These are phyloP conservation scores for Colletotrichum noveboracense DNA, from an alignment of 2,329 filamentous ascomycete genomes.

Conservation along the genomic window DNA sequence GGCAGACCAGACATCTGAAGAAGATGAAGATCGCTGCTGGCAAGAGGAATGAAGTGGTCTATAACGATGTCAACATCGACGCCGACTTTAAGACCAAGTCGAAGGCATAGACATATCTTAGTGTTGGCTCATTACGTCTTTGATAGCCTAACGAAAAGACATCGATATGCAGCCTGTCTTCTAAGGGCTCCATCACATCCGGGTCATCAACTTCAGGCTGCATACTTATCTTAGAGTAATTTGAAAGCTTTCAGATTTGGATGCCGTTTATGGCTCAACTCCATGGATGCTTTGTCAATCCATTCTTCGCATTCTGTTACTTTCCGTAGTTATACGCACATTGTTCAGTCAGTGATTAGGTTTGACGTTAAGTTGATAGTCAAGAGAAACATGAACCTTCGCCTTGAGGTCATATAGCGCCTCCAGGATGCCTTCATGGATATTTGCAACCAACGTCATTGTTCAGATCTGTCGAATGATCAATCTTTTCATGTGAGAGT, in stretches of 20 bases:
- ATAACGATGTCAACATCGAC: background rate
- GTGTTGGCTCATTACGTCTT: background rate
- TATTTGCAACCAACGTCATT: background rate
- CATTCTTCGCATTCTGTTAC: background rate
- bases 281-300: rapidly evolving
- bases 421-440: rapidly evolving
- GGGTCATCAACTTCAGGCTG: background rate
- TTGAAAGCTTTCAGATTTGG: background rate
- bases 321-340: background rate
- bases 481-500: background rate
- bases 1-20: constrained; percentile 40
- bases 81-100: background rate
- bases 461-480: background rate
- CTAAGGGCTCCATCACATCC: background rate
- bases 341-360: background rate
- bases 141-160: background rate
- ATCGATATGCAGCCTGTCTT: background rate
- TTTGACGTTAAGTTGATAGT: background rate
- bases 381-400: background rate
- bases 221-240: background rate
- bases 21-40: background rate
- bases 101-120: background rate
- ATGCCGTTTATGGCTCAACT: background rate
- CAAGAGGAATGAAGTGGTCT: background rate
- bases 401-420: background rate